A percentile compares a stretch with the other conserved stretches of the same genome.
These are phyloP conservation scores for Phytophthora hibernalis DNA, from an alignment of 352 stramenopile genomes.

Conservation along the genomic window DNA sequence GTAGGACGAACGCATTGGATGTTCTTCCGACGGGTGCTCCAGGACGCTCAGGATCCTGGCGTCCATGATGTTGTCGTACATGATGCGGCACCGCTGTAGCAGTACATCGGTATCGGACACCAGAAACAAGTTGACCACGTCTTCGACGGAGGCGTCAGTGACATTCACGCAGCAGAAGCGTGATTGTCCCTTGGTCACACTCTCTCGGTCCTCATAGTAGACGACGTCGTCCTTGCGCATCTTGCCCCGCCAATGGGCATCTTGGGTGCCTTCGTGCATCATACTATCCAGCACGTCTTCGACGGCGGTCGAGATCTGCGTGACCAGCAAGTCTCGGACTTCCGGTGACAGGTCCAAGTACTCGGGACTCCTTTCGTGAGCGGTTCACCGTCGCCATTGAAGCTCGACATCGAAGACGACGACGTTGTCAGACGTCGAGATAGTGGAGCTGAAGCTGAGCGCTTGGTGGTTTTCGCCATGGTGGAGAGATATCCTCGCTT, in stretches of 20 bases:
- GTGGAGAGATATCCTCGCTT: not conserved
- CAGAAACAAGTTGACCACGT: conserved; percentile 47
- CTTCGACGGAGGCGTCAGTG: conserved; percentile 43
- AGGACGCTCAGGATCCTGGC: conserved; percentile 45
- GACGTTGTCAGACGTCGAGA: conserved; percentile 18
- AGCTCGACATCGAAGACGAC: conserved; percentile 28
- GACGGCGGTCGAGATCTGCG: conserved; percentile 38
- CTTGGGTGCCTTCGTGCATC: conserved; percentile 38
- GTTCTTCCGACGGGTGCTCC: conserved; percentile 35
- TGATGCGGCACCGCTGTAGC: conserved; percentile 40
- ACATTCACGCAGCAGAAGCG: conserved; percentile 48
- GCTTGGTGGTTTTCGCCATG: conserved; percentile 31
- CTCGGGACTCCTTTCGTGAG: conserved; percentile 12
- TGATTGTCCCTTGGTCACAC: conserved; percentile 36
- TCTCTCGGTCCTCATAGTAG: conserved; percentile 47
- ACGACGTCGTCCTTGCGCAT: conserved; percentile 47
- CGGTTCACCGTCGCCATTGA: conserved; percentile 20
- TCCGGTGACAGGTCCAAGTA: conserved; percentile 34
- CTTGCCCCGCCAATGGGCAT: conserved; percentile 36
- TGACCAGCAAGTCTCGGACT: conserved; percentile 37
- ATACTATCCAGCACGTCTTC: conserved; percentile 49
- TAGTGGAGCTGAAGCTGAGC: conserved; percentile 23
- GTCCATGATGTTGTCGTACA: conserved; percentile 55
- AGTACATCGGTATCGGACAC: conserved; percentile 44
- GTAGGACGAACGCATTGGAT: conserved; percentile 47